phyloP scores from a whole-genome alignment of 1,284 basidiomycete species.

The Trichosporon sp. region DNA sequence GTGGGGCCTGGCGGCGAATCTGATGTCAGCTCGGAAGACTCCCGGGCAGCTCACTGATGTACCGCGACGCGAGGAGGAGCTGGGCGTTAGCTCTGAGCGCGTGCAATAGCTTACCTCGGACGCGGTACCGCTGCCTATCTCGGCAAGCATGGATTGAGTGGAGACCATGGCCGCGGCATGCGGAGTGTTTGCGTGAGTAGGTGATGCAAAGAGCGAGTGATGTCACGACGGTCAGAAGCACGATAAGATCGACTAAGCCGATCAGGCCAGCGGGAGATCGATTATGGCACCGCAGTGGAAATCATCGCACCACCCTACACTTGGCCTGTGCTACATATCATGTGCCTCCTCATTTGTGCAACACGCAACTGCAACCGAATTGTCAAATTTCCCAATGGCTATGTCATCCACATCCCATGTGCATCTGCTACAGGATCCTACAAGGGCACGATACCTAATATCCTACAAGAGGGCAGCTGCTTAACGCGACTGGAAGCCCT shows the following conservation, averaged over 20 bases:
- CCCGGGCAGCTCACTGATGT: slow-evolving; percentile 36
- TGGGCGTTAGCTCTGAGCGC: slow-evolving; percentile 21
- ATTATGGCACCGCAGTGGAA: neutral
- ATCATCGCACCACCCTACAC: no score
- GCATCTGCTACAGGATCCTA: slow-evolving; percentile 20
- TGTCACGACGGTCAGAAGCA: neutral
- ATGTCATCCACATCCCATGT: slow-evolving; percentile 21
- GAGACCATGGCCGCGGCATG: neutral
- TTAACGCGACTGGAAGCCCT: slow-evolving; percentile 54
- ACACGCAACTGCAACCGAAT: neutral
- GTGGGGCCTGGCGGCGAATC: slow-evolving; percentile 52
- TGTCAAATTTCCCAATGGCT: slow-evolving; percentile 9
- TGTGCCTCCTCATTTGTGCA: neutral
- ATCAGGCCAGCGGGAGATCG: neutral
- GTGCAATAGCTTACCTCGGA: slow-evolving; percentile 38
- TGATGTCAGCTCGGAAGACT: slow-evolving; percentile 23
- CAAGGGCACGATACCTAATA: slow-evolving; percentile 19
- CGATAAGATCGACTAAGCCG: neutral
- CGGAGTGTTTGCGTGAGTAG: neutral
- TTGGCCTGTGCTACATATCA: no score
- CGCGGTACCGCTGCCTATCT: slow-evolving; percentile 42
- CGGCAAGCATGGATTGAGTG: slow-evolving; percentile 32
- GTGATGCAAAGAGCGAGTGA: neutral
- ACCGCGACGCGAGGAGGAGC: slow-evolving; percentile 39
- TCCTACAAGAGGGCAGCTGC: slow-evolving; percentile 19